Conservation (phyloP, 176 grass and related monocot species). For the Cenchrus americanus region DNA sequence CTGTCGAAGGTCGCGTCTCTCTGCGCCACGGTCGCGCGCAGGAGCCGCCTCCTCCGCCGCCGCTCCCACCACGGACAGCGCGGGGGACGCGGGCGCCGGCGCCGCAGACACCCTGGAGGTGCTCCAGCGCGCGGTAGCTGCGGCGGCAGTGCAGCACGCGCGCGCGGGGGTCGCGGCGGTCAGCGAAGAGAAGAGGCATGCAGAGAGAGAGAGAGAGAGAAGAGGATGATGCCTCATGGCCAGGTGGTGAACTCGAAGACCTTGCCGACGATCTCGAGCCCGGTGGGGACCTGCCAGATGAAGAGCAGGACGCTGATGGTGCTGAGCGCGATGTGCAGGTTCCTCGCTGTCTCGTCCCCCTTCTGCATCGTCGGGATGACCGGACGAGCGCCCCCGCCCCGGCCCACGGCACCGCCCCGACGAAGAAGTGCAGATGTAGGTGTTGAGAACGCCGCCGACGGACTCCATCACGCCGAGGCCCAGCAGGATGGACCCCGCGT, state of each 20-base stretch:
- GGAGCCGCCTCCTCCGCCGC: too few species aligned
- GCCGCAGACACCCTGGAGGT: too few species aligned
- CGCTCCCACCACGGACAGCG: too few species aligned
- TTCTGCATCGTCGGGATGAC: constrained; percentile 93
- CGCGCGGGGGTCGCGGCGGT: too few species aligned
- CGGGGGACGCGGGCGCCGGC: too few species aligned
- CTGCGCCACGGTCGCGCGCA: too few species aligned
- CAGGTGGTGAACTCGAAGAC: constrained; percentile 96
- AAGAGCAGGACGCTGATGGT: constrained; percentile 94
- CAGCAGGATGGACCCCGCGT: constrained; percentile 85
- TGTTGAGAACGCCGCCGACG: constrained; percentile 79
- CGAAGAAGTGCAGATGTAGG: constrained; percentile 88
- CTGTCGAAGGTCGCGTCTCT: too few species aligned
- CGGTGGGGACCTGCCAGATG: constrained; percentile 91
- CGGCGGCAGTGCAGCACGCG: too few species aligned
- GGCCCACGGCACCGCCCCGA: constrained; percentile 83
- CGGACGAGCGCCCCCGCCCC: constrained; percentile 57
- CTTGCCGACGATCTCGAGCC: constrained; percentile 88
- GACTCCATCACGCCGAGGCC: constrained; percentile 78
- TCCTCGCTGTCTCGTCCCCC: constrained; percentile 75
- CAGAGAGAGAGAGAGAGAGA: not conserved
- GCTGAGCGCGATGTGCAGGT: constrained; percentile 86
- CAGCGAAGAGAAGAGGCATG: not conserved
- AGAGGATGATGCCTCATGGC: constrained; percentile 46
- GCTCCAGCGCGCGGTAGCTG: too few species aligned